Percentiles rank a stretch among this genome's conserved stretches.
Evolutionary conservation across 805 yeast species (phyloP).

Genomic region (Pichia deserticola): DNA sequence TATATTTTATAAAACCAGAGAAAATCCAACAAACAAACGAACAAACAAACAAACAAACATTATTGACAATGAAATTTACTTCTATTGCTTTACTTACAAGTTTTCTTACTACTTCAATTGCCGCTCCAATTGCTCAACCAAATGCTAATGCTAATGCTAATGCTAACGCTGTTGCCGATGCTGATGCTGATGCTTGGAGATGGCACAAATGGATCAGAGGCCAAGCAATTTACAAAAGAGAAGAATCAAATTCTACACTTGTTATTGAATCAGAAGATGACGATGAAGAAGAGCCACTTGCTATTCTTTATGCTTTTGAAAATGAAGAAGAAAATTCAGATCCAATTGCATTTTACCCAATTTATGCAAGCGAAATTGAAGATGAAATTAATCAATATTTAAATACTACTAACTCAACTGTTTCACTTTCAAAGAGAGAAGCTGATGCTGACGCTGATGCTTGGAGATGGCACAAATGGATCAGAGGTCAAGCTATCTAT

Average conservation of each 20-base stretch:
- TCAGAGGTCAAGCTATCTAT: too few species aligned
- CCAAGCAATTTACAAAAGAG: neutral
- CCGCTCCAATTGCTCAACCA: slow-evolving; percentile 8
- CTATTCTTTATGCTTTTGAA: slow-evolving; percentile 1
- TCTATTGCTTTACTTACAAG: slow-evolving; percentile 1
- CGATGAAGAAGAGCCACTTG: slow-evolving; percentile 5
- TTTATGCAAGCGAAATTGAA: slow-evolving; percentile 4
- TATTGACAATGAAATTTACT: slow-evolving; percentile 4
- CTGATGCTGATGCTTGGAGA: too few species aligned
- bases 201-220: too few species aligned
- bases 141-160: too few species aligned
- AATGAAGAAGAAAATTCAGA: slow-evolving; percentile 1
- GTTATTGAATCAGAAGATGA: neutral
- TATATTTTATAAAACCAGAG: neutral
- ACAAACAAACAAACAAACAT: neutral
- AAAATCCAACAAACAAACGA: neutral
- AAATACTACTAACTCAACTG: neutral
- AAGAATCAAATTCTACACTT: neutral
- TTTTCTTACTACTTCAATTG: slow-evolving; percentile 1
- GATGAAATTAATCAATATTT: neutral
- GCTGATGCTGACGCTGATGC: slow-evolving; percentile 3
- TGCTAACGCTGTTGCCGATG: too few species aligned
- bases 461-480: neutral
- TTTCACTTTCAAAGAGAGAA: neutral
- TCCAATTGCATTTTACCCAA: slow-evolving; percentile 6